These are phyloP conservation scores for Neckera pumila DNA, from an alignment of 225 moss, liverwort and hornwort species.

Conservation along the genomic window DNA sequence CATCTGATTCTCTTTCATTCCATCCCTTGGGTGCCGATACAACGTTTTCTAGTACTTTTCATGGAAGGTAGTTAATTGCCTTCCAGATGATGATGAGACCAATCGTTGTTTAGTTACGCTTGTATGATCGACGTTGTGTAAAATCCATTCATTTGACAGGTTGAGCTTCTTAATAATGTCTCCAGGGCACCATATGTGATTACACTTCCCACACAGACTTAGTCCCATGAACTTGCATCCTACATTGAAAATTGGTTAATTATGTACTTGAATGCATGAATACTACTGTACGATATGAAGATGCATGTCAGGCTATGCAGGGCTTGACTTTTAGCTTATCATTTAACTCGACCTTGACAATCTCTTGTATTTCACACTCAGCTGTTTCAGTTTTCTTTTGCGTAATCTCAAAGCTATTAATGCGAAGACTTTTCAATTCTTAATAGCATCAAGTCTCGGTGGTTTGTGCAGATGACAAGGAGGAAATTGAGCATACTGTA, in stretches of 20 bases:
- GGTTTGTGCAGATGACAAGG: constrained; percentile 32
- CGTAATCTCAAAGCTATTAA: constrained; percentile 6
- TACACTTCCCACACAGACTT: background rate
- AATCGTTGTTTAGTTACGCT: background rate
- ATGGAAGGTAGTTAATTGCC: background rate
- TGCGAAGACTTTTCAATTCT: background rate
- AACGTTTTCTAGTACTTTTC: background rate
- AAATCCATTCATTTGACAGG: background rate
- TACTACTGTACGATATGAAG: background rate
- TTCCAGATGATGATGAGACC: background rate
- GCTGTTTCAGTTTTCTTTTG: constrained; percentile 7
- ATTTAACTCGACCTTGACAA: background rate
- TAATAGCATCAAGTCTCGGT: constrained; percentile 26
- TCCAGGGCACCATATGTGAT: background rate
- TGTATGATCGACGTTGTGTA: background rate
- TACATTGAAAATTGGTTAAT: background rate
- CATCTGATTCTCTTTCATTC: background rate
- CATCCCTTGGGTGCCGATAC: background rate
- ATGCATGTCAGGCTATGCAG: background rate
- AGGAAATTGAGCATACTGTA: constrained; percentile 12
- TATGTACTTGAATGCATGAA: background rate
- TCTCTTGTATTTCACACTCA: background rate
- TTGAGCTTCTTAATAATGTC: background rate
- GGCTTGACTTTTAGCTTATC: background rate
- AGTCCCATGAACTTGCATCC: background rate